phyloP scores from a whole-genome alignment of 352 stramenopile species.

The Globisporangium iwayamae region DNA sequence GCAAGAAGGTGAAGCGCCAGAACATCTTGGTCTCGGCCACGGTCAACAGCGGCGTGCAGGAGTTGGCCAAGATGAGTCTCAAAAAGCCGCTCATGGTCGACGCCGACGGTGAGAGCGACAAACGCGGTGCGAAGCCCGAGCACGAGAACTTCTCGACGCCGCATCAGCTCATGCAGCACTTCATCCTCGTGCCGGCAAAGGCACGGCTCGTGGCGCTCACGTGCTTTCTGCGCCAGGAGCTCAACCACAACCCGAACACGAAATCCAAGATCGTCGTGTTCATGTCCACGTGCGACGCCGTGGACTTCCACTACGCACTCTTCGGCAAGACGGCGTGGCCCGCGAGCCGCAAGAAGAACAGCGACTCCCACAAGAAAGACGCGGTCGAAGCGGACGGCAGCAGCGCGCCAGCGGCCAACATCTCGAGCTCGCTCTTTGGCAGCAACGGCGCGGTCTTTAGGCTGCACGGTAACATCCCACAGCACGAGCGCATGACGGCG shows the following conservation, averaged over 20 bases:
- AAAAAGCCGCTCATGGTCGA: slow-evolving; percentile 71
- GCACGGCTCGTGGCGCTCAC: slow-evolving; percentile 90
- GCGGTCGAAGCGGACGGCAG: slow-evolving; percentile 64
- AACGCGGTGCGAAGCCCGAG: slow-evolving; percentile 3
- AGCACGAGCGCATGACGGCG: slow-evolving; percentile 96
- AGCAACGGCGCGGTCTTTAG: slow-evolving; percentile 58
- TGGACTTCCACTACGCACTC: slow-evolving; percentile 95
- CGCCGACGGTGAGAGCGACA: slow-evolving; percentile 41
- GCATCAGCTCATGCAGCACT: slow-evolving; percentile 94
- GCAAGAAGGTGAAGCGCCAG: slow-evolving; percentile 28
- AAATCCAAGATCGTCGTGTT: slow-evolving; percentile 94
- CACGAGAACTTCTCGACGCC: slow-evolving; percentile 86
- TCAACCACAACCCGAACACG: slow-evolving; percentile 32
- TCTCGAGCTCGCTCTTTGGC: slow-evolving; percentile 59
- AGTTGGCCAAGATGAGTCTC: slow-evolving; percentile 83
- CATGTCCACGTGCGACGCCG: slow-evolving; percentile 95
- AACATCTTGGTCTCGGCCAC: slow-evolving; percentile 89
- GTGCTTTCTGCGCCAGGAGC: slow-evolving; percentile 87
- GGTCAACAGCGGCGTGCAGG: slow-evolving; percentile 81
- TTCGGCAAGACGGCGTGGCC: slow-evolving; percentile 87
- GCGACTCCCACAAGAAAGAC: slow-evolving; percentile 10
- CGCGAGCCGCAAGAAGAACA: slow-evolving; percentile 20
- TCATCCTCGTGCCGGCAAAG: slow-evolving; percentile 95
- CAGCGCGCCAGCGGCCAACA: slow-evolving; percentile 30
- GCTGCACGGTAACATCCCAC: slow-evolving; percentile 95